phyloP scores from a whole-genome alignment of 352 stramenopile species.

The Phytophthora fragariae region DNA sequence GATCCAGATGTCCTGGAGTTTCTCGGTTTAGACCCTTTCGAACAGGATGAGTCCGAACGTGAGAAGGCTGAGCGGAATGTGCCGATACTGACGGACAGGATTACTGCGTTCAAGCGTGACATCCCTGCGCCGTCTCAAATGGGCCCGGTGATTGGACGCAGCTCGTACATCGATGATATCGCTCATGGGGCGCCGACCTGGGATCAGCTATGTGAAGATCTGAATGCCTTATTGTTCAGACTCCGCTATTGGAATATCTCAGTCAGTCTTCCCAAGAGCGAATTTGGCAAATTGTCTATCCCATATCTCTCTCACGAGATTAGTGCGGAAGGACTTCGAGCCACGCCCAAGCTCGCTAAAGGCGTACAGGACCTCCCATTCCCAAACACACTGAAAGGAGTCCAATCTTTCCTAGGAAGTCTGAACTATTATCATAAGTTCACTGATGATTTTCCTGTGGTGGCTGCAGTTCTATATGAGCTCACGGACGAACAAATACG shows the following conservation, averaged over 20 bases:
- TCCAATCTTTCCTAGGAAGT: background rate
- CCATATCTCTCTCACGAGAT: slow-evolving; percentile 2
- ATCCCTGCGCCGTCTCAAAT: background rate
- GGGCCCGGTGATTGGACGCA: background rate
- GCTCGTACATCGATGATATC: slow-evolving; percentile 5
- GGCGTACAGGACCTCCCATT: slow-evolving; percentile 1
- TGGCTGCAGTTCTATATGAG: slow-evolving; percentile 1
- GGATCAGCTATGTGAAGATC: background rate
- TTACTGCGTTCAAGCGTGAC: background rate
- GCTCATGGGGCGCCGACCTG: background rate
- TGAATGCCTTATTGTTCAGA: background rate
- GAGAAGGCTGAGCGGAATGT: background rate
- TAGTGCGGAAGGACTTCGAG: background rate
- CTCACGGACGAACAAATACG: slow-evolving; percentile 2
- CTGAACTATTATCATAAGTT: slow-evolving; percentile 10
- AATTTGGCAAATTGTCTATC: background rate
- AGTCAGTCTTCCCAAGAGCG: background rate
- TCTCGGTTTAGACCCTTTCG: background rate
- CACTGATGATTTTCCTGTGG: background rate
- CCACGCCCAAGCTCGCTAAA: background rate
- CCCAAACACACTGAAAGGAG: background rate
- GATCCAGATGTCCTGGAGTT: background rate
- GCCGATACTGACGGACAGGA: background rate
- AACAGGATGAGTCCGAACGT: background rate
- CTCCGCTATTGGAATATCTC: slow-evolving; percentile 11